Evolutionary conservation across 2,329 filamentous ascomycete species (phyloP), one percentile per base, ranked within the genome.

Genomic region (Aspergillus cejpii): DNA sequence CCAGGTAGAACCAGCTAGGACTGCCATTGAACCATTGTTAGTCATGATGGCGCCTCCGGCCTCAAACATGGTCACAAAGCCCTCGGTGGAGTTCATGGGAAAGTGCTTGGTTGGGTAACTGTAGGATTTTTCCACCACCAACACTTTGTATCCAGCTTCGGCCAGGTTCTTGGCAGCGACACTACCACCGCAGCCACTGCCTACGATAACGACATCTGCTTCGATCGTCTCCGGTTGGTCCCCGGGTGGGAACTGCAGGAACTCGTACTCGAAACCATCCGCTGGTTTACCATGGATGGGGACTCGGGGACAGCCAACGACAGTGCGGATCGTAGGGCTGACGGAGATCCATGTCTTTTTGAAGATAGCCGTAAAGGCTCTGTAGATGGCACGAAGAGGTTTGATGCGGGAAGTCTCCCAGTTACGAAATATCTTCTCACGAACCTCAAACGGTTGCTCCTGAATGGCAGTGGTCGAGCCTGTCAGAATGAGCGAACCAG

Each of bases 91-190:
- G 2, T 74, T 65, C 84, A 95, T 88, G 2, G 89, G 89, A 6
- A 90, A 79, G 49, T 85, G 78, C 1, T 79, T 73, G 0, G 85
- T 77, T 1, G 81, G 70, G 69, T 85, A 91, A 61, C 92, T 79
- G 62, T 90, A 88, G 1, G 79, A 80, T 62, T 92, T 92, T 54
- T 94, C 88, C 2, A 88, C 82, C 1, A 96, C 86, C 3, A 94
- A 64, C 21, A 95, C 87, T 15, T 74, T 73, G 51, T 85, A 74
- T 3, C 85, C 87, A 1, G 83, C 85, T 64, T 89, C 83, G 7
- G 89, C 80, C 1, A 95, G 70, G 40, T 86, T 84, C 65, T 90
- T 90, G 19, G 90, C 89, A 27, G 77, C 79, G 0, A 95, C 88
- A 7, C 77, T 87, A 31, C 86, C 89, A 50, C 90, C 90, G 56